Conservation (phyloP, 1,139 yeast genomes). For the Debaryomyces udenii region DNA sequence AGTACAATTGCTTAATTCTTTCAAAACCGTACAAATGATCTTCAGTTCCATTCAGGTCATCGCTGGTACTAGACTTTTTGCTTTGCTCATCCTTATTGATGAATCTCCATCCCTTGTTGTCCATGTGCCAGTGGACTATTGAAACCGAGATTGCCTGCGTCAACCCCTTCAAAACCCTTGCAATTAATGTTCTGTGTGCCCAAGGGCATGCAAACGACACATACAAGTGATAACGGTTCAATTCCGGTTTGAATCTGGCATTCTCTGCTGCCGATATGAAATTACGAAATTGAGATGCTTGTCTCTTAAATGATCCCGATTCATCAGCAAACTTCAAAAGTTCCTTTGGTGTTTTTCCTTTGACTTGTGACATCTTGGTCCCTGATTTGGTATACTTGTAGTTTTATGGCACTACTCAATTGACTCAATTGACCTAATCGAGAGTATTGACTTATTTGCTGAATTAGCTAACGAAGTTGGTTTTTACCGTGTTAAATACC, state of each 20-base stretch:
- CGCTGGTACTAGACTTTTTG: slow-evolving; percentile 31
- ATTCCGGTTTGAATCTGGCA: slow-evolving; percentile 70
- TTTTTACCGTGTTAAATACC: too few relatives aligned
- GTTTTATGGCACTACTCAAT: background rate
- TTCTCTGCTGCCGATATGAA: slow-evolving; percentile 61
- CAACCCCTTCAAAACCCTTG: slow-evolving; percentile 79
- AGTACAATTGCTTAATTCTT: slow-evolving; percentile 71
- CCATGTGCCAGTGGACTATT: slow-evolving; percentile 90
- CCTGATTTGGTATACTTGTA: background rate
- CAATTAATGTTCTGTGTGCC: slow-evolving; percentile 87
- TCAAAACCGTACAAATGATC: slow-evolving; percentile 66
- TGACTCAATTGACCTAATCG: too few relatives aligned
- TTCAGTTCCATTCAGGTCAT: slow-evolving; percentile 55
- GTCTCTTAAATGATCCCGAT: slow-evolving; percentile 58
- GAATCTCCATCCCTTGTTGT: slow-evolving; percentile 85
- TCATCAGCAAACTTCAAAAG: slow-evolving; percentile 51
- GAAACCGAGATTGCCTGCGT: slow-evolving; percentile 62
- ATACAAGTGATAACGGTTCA: slow-evolving; percentile 81
- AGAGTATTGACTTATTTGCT: too few relatives aligned
- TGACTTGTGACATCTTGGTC: slow-evolving; percentile 1
- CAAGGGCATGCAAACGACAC: slow-evolving; percentile 93
- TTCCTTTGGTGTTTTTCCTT: slow-evolving; percentile 20
- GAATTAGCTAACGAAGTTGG: too few relatives aligned
- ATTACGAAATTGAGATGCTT: slow-evolving; percentile 54
- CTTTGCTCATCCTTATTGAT: slow-evolving; percentile 32